Evolutionary conservation across 169 alveolate genomes (phyloP).

Genomic region (Eimeria acervulina): DNA sequence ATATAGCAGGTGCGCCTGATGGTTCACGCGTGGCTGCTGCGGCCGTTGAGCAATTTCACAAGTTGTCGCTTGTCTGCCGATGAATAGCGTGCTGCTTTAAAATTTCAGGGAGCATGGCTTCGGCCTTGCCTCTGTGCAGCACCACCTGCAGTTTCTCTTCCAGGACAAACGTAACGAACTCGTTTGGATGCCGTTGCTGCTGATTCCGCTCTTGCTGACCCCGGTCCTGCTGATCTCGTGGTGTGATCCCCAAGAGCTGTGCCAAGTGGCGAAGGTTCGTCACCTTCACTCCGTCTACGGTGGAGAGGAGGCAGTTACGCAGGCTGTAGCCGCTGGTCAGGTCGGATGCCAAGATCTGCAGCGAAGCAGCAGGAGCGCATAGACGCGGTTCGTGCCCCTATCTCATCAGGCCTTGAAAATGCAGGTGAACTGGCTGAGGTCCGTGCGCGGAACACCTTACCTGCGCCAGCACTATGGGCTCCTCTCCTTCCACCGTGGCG

Average conservation of each 20-base stretch:
- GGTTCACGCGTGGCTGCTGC: neutral
- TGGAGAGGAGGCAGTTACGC: conserved; percentile 69
- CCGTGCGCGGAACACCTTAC: neutral
- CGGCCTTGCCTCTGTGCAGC: conserved; percentile 79
- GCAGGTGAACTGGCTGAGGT: neutral
- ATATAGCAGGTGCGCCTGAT: neutral
- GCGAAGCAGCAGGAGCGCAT: neutral
- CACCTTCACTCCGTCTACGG: conserved; percentile 78
- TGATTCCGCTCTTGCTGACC: neutral
- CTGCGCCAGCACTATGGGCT: conserved; percentile 78
- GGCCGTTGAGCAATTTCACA: neutral
- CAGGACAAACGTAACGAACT: conserved; percentile 73
- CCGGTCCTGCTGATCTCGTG: neutral
- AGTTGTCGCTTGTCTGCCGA: conserved; percentile 72
- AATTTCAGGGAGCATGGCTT: conserved; percentile 76
- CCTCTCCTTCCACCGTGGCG: conserved; percentile 80
- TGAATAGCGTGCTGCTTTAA: conserved; percentile 82
- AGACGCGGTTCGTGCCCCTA: neutral
- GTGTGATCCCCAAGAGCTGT: conserved; percentile 47
- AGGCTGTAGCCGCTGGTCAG: conserved; percentile 81
- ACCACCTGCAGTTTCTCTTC: conserved; percentile 81
- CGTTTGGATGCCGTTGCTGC: conserved; percentile 22
- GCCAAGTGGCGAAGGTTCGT: conserved; percentile 80
- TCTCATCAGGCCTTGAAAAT: neutral
- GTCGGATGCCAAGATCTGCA: conserved; percentile 84